Percentiles rank a stretch among this genome's conserved stretches.
Evolutionary conservation across 2,329 filamentous ascomycete species (phyloP).

Genomic region (Colletotrichum noveboracense): DNA sequence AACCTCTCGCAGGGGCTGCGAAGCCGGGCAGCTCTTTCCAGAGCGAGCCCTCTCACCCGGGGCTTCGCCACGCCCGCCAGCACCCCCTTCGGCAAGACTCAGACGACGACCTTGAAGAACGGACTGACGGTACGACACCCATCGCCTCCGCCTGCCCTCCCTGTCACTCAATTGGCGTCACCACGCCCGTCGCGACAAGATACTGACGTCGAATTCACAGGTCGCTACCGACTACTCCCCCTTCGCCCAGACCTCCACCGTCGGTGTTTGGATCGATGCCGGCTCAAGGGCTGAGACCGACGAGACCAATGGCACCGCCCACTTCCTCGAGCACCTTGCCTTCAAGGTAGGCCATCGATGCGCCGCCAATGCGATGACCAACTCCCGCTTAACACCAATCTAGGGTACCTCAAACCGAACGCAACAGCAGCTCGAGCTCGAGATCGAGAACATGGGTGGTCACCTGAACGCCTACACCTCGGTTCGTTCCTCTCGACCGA

Average conservation of each 20-base stretch:
- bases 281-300: conserved; percentile 97
- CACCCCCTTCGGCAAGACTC: conserved; percentile 75
- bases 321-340: conserved; percentile 99
- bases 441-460: conserved; percentile 99
- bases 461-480: conserved; percentile 99
- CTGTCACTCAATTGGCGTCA: conserved; percentile 41
- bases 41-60: conserved; percentile 78
- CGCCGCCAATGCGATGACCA: neutral
- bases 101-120: conserved; percentile 96
- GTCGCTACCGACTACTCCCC: conserved; percentile 98
- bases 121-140: conserved; percentile 80
- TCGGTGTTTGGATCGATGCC: conserved; percentile 99
- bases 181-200: conserved; percentile 21
- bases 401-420: conserved; percentile 92
- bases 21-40: conserved; percentile 82
- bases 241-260: conserved; percentile 97
- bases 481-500: conserved; percentile 60
- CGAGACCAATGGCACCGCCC: conserved; percentile 98
- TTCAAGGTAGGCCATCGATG: conserved; percentile 78
- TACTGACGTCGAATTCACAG: conserved; percentile 53
- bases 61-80: conserved; percentile 87
- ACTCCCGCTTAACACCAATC: neutral
- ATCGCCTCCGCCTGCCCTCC: conserved; percentile 5
- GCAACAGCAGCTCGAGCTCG: conserved; percentile 96
- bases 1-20: conserved; percentile 91